Base-by-base conservation (phyloP, 2,329 filamentous ascomycete genomes). In the Lecanicillium sp. region DNA sequence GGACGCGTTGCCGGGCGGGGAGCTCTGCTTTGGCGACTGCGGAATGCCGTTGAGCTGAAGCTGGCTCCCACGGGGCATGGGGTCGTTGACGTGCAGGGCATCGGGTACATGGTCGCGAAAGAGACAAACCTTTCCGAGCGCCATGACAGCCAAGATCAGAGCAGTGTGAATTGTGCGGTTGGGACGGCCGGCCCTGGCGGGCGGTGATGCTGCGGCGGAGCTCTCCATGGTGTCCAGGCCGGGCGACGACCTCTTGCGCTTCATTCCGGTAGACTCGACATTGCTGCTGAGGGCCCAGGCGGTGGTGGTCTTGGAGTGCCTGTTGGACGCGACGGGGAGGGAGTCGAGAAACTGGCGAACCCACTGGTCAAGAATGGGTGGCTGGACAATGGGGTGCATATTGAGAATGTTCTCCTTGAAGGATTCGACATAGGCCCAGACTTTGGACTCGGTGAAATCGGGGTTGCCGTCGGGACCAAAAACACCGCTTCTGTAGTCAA, bases 51-150 rank as follows among this genome's bases (percentile, higher is more conserved):
- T 80, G 27, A 74, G 71, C 42, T 71, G 63, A 10, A 58, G 47
- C 2, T 65, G 65, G 41, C 65, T 68, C 5, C 64, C 65, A 17
- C 64, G 65, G n/a, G 60, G 56, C 27, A 58, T 41, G 8, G 54
- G 53, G 12, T 69, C 64, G 4, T 55, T 50, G 12, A 59, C 52
- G 45, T 65, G 62, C 2, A 86, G 74, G 2, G 84, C 69, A 43
- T 83, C 78, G 0, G 78, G 78, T 3, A 84, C 70, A 53, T 68
- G 70, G 0, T 73, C 71, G 37, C 71, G 73, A 55, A 76, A 66
- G 8, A 72, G 62, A 57, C 87, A 91, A 11, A 97, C 86, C 59
- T 89, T 90, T 15, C 93, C 93, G 5, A 98, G 70, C 0, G 91
- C 91, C 46, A 97, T 73, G 1, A 95, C 81, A 4, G 91, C 73